Percentiles rank a stretch among this genome's conserved stretches.
These are phyloP conservation scores for Lentinula sp. DNA, from an alignment of 768 basidiomycete species.

Conservation along the genomic window DNA sequence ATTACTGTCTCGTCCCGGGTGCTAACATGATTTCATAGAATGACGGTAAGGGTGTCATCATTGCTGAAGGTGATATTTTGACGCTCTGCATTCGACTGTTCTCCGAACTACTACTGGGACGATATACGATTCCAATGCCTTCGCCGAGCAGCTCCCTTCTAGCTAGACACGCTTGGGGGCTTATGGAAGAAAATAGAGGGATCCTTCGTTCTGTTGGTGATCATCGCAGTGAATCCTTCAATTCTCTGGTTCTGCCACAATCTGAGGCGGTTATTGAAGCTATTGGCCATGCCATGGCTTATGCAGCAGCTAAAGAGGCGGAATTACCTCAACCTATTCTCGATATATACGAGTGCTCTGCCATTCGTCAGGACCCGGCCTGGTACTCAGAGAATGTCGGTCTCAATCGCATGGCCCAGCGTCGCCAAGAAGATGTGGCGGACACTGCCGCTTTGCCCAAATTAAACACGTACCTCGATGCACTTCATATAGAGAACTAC, in stretches of 20 bases:
- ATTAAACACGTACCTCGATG: conserved; percentile 31
- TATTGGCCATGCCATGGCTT: conserved; percentile 59
- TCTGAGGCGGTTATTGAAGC: conserved; percentile 48
- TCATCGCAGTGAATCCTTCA: conserved; percentile 47
- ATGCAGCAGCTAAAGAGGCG: conserved; percentile 41
- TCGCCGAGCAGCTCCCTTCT: conserved; percentile 44
- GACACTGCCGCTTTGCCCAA: conserved; percentile 37
- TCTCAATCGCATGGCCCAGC: conserved; percentile 41
- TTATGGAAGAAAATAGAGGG: conserved; percentile 40
- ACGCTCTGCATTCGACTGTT: conserved; percentile 50
- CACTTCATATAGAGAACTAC: conserved; percentile 42
- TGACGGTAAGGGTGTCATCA: conserved; percentile 51
- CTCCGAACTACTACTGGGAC: conserved; percentile 51
- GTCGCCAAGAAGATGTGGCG: conserved; percentile 39
- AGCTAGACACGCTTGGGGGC: conserved; percentile 39
- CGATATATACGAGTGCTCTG: conserved; percentile 48
- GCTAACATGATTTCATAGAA: conserved; percentile 18
- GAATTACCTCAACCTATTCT: conserved; percentile 42
- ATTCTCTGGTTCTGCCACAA: conserved; percentile 49
- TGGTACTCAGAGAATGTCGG: conserved; percentile 54
- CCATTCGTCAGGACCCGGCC: conserved; percentile 47
- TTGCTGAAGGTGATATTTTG: conserved; percentile 51
- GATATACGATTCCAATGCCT: conserved; percentile 47
- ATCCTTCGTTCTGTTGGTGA: conserved; percentile 30
- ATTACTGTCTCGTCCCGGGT: neutral